These are phyloP conservation scores for Globomyces pollinis-pini DNA, from an alignment of 192 early-diverging fungal species.

Conservation along the genomic window DNA sequence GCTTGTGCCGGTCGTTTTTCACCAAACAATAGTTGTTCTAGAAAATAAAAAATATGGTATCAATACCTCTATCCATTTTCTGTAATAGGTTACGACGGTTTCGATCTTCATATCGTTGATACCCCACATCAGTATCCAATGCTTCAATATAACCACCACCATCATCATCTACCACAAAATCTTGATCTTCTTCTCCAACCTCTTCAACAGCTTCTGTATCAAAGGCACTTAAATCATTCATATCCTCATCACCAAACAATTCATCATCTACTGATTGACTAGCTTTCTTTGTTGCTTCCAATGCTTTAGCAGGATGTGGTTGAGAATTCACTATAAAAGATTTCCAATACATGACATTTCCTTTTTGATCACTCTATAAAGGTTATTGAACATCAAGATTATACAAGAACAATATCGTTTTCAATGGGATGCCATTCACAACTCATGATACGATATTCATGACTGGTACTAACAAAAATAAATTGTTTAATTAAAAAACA, in stretches of 20 bases:
- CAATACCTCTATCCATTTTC: neutral
- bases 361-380: neutral
- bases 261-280: conserved; percentile 3
- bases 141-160: conserved; percentile 59
- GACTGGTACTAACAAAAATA: neutral
- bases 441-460: neutral
- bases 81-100: no score
- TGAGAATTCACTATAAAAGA: neutral
- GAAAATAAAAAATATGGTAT: no score
- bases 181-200: conserved; percentile 54
- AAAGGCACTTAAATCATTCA: neutral
- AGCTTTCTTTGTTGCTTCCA: neutral
- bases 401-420: neutral
- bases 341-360: conserved; percentile 4
- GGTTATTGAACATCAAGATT: neutral
- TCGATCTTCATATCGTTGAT: neutral
- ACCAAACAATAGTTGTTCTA: conserved; percentile 2
- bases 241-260: neutral
- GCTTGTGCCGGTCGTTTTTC: neutral
- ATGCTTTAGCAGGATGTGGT: neutral
- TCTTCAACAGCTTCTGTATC: neutral
- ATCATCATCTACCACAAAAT: conserved; percentile 90
- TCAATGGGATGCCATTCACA: neutral
- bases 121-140: neutral
- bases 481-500: no score